Conservation (phyloP, 225 moss, liverwort and hornwort species). For the Pseudisothecium myosuroides region DNA sequence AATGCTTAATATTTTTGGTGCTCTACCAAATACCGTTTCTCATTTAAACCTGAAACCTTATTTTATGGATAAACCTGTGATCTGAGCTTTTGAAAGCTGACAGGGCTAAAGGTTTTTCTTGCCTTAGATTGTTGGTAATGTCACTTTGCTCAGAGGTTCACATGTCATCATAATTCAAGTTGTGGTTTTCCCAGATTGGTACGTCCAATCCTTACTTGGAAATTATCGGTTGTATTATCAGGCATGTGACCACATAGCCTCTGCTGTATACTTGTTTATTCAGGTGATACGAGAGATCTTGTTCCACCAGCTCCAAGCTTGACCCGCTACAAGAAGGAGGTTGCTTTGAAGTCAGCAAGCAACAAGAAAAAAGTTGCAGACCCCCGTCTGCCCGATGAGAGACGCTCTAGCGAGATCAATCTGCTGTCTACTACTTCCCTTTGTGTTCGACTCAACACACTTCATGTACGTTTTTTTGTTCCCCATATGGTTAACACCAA, state of each 20-base stretch:
- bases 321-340: conserved; percentile 94
- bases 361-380: conserved; percentile 88
- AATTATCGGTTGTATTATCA: not conserved
- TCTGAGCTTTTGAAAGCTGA: not conserved
- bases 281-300: conserved; percentile 89
- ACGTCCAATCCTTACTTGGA: not conserved
- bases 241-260: not conserved
- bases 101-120: not conserved
- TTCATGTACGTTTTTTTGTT: conserved; percentile 50
- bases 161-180: not conserved
- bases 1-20: not conserved
- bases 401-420: conserved; percentile 76
- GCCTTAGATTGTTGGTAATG: not conserved
- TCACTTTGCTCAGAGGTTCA: not conserved
- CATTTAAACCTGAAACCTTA: not conserved
- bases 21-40: not conserved
- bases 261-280: not conserved
- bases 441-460: conserved; percentile 92
- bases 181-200: not conserved
- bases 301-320: conserved; percentile 78
- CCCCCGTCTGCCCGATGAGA: conserved; percentile 86
- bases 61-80: not conserved
- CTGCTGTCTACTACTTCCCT: conserved; percentile 60
- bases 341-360: conserved; percentile 61
- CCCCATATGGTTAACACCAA: not conserved